phyloP scores from a whole-genome alignment of 495 filamentous ascomycete species.

The Neurospora sp. region DNA sequence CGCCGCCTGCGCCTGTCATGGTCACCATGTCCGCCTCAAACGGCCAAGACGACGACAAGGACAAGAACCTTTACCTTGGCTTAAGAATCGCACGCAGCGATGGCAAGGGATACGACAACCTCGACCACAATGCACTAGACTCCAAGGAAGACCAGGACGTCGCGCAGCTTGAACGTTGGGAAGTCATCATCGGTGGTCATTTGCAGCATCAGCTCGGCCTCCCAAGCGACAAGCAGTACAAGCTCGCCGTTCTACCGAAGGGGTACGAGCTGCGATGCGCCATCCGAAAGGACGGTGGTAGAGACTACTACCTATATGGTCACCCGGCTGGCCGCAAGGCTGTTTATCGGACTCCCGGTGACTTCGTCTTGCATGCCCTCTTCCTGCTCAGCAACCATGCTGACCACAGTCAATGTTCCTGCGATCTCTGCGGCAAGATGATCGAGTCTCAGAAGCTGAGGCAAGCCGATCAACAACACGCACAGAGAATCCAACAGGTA shows the following conservation, averaged over 20 bases:
- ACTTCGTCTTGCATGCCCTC: conserved; percentile 32
- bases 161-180: conserved; percentile 22
- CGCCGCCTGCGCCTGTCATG: neutral
- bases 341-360: conserved; percentile 29
- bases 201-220: conserved; percentile 15
- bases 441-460: conserved; percentile 5
- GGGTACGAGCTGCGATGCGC: conserved; percentile 24
- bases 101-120: conserved; percentile 13
- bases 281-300: conserved; percentile 12
- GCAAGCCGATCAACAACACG: neutral
- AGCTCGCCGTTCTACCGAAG: conserved; percentile 20
- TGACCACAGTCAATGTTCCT: conserved; percentile 26
- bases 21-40: neutral
- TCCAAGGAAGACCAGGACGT: conserved; percentile 16
- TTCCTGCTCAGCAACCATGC: conserved; percentile 27
- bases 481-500: conserved; percentile 29
- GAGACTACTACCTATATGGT: conserved; percentile 35
- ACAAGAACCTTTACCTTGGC: conserved; percentile 16
- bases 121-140: conserved; percentile 16
- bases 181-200: conserved; percentile 23
- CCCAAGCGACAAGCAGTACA: conserved; percentile 18
- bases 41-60: neutral
- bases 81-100: conserved; percentile 21
- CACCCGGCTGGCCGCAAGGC: conserved; percentile 26
- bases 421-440: conserved; percentile 22